Base-by-base conservation (phyloP, 129 eudicot species). In the Apium graveolens region DNA sequence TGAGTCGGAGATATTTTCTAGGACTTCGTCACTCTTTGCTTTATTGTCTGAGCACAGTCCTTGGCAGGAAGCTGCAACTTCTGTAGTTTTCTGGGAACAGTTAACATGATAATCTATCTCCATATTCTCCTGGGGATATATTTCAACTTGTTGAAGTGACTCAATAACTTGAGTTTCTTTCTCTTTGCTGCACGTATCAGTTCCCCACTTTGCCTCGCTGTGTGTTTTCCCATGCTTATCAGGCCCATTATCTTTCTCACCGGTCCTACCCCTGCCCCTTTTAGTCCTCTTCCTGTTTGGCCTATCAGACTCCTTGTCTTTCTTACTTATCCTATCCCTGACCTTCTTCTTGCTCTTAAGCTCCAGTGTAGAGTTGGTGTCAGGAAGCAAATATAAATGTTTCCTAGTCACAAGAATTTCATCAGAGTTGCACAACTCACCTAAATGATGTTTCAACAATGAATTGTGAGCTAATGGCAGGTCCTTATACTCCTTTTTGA, bases 331-430 rank as follows among this genome's bases (percentile, higher is more conserved):
- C 42, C 31, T 42, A 45, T 62, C 46, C n/a, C 35, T 62, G 60
- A 43, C 79, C 78, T 76, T 83, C 79, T 37, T 82, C 48, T 63
- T n/a, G 60, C 81, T 79, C 78, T 57, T 38, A 49, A 49, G 42
- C 16, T 76, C 63, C 57, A 68, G 37, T 80, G 77, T 2, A 37
- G 55, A 42, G 11, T 78, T 51, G 20, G 70, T 26, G 1, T 31
- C 70, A 37, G 69, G 70, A 71, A 79, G 41, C n/a, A 45, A 31
- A 78, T 78, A 78, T 29, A 55, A 35, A 60, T 37, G 45, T 34
- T 65, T 78, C 20, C 31, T 10, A 14, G 60, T 78, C 27, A 78
- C 24, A 0, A 43, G 38, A 42, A 78, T 78, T 43, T 78, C 80
- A 7, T 74, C 80, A 18, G 17, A 63, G 1, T 65, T 71, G 66